Evolutionary conservation across 768 basidiomycete species (phyloP), one percentile per base, ranked within the genome.

Genomic region (Butyriboletus loyo): DNA sequence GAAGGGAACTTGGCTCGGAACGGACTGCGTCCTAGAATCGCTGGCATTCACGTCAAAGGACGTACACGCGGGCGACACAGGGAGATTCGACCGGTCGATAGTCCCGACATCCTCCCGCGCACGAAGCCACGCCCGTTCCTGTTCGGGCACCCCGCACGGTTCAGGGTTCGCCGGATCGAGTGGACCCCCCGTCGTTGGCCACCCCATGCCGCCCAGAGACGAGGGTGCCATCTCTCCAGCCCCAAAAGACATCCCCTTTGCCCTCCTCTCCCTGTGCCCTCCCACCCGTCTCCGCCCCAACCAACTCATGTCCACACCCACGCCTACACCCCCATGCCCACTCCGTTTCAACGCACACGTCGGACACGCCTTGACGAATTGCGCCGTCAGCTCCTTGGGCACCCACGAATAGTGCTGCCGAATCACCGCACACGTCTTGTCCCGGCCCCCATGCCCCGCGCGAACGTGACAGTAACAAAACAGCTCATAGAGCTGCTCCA

Each of bases 351-450:
- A 72, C 53, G 68, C 77, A 60, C 91, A 92, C 8, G 87, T 87
- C 14, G 89, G 91, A 62, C 91, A 92, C 24, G 77, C 77, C 67
- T 83, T 84, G 69, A 92, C 84, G 63, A 90, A 93, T 53, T 80
- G 81, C 17, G 86, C 81, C 41, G 91, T 81, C 37, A 93, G 82
- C 62, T 89, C 86, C 70, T 92, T 92, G 15, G 91, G 90, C 25
- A 93, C 80, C 84, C 86, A 92, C 9, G 87, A 85, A 66, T 90
- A 93, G 60, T 81, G 79, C 54, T 81, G 73, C 43, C 86, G 76
- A 35, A 92, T 78, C 50, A 82, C 73, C 3, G 77, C 75, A 51
- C 80, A 82, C 0, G 91, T 93, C 73, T 82, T 87, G 69, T 93
- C 91, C 21, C 89, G 81, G 25, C 89, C 90, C 14, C 83, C 87